Base-by-base conservation (phyloP, 371 early-diverging fungal species). In the Rozella allomycis region DNA sequence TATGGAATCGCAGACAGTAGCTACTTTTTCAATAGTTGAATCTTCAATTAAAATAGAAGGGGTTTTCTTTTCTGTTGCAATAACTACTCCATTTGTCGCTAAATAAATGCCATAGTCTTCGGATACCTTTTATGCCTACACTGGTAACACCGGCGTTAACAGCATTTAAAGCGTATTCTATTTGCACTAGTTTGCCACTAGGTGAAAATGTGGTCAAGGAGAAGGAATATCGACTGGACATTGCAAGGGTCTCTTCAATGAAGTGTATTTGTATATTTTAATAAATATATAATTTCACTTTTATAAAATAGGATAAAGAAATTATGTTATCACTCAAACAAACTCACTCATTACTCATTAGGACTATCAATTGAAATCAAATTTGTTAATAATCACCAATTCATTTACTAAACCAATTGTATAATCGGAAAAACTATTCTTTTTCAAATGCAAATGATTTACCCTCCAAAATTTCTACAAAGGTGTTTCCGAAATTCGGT, bases 161-260 rank as follows among this genome's bases (percentile, higher is more conserved):
- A 14, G 90, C 88, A 38, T 76, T 85, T 39, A 94, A 66, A 1
- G 99, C 98, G 59, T 99, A 81, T 60, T 94, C 93, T 42, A 97
- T 90, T 64, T 99, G 99, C 22, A 83, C 82, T 34, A 97, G 78
- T 60, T 97, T 91, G 42, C 99, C 99, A 25, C 88, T 86, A n/a
- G 94, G 87, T 39, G 97, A 91, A 67, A 97, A 99, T 32, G 97
- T 97, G 5, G 97, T 93, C 40, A 96, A 74, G 17, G 91, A 90
- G 70, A 93, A 96, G 34, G 80, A 78, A 50, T 85, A 84, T 39
- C 79, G 49, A 32, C 31, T 36, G 17, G 14, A 31, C 47, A 52
- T 47, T 13, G 20, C 25, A 25, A n/a, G n/a, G n/a, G n/a, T n/a
- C n/a, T n/a, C n/a, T n/a, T n/a, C n/a, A n/a, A n/a, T n/a, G n/a